These are phyloP conservation scores for Mycosarcoma mackinlayi DNA, from an alignment of 1,284 basidiomycete genomes.

Conservation along the genomic window DNA sequence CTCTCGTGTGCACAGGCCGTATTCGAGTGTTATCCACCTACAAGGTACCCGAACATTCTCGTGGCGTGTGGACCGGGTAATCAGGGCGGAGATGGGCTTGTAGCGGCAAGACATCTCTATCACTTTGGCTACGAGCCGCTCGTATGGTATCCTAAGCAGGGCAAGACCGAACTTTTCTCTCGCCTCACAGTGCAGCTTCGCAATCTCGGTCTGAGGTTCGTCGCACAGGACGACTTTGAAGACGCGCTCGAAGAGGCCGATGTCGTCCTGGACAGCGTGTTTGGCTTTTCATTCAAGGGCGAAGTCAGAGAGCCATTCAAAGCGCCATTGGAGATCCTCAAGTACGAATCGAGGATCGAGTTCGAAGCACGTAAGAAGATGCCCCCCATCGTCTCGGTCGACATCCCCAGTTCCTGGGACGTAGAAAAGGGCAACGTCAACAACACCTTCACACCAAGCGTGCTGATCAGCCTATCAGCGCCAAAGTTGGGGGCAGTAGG, in stretches of 20 bases:
- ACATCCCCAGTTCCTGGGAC: slow-evolving; percentile 96
- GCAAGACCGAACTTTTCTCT: slow-evolving; percentile 66
- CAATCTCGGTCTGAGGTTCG: slow-evolving; percentile 80
- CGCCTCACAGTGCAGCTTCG: slow-evolving; percentile 85
- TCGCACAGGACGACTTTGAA: slow-evolving; percentile 71
- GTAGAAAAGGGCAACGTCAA: slow-evolving; percentile 78
- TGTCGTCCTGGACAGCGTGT: slow-evolving; percentile 92
- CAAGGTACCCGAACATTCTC: slow-evolving; percentile 79
- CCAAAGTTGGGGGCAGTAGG: slow-evolving; percentile 86
- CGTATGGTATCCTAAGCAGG: slow-evolving; percentile 65
- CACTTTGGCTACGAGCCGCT: slow-evolving; percentile 63
- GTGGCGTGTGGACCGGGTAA: slow-evolving; percentile 92
- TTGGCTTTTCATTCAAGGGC: slow-evolving; percentile 92
- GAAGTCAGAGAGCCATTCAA: slow-evolving; percentile 87
- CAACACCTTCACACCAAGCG: slow-evolving; percentile 77
- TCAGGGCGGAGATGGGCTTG: slow-evolving; percentile 91
- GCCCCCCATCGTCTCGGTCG: slow-evolving; percentile 73
- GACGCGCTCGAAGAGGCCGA: slow-evolving; percentile 75
- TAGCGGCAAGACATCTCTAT: slow-evolving; percentile 88
- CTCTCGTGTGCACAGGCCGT: slow-evolving; percentile 91
- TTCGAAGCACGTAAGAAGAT: slow-evolving; percentile 53
- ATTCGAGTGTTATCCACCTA: slow-evolving; percentile 78
- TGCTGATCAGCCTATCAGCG: slow-evolving; percentile 88
- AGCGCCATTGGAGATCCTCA: slow-evolving; percentile 76
- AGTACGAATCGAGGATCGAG: slow-evolving; percentile 59